Base-by-base conservation (phyloP, 108 stramenopile genomes). In the Skeletonema costatum region DNA sequence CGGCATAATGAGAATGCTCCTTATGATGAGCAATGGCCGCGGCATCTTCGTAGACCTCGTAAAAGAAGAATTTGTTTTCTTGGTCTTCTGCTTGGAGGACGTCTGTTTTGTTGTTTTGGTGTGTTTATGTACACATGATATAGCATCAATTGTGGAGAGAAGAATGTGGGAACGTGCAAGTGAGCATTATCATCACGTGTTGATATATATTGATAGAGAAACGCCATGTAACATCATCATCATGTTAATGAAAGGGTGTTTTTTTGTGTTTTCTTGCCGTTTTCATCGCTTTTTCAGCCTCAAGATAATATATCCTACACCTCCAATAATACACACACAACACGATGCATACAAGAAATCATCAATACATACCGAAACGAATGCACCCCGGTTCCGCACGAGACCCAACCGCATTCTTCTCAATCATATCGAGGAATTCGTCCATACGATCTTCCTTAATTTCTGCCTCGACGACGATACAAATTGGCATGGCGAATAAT, bases 361-460 rank as follows among this genome's bases (percentile, higher is more conserved):
- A 84, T 88, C 39, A 0, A 41, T 41, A 41, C 39, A 10, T 74
- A 91, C 90, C 91, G 66, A 95, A 95, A 35, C 91, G 89, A 68
- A 89, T 75, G 66, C 94, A 95, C 53, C 91, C 94, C 39, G 94
- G 92, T 76, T 95, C 94, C 33, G 82, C 79, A 9, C 94, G 85
- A 32, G 88, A 85, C 39, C 86, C 73, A 3, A 73, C 38, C n/a
- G 94, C 94, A 80, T 95, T 92, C 72, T 80, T 86, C 76, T 90
- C 82, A 48, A 95, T 95, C 75, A 92, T 87, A 19, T 86, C 73
- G 41, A 95, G 48, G 73, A 95, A 93, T 63, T 95, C 94, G 13
- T 87, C 94, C 83, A 93, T 88, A 16, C 94, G 86, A 60, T 89
- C 83, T 31, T 87, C 86, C 56, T 92, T 71, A 46, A 95, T 86